These are phyloP conservation scores for Leersia perrieri DNA, from an alignment of 176 grass and related monocot genomes.

Conservation along the genomic window DNA sequence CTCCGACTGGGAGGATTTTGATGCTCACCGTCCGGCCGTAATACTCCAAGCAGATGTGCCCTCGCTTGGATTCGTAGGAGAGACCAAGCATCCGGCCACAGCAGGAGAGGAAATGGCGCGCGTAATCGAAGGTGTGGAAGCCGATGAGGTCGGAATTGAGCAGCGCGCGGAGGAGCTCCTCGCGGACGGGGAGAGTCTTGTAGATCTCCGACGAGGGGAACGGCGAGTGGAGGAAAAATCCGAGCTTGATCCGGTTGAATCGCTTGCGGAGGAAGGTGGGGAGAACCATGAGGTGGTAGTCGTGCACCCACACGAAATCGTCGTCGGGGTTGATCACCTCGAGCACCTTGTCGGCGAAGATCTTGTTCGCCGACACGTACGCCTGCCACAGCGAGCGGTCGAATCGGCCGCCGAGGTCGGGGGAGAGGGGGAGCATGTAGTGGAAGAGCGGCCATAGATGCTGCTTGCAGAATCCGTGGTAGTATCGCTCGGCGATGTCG, in stretches of 20 bases:
- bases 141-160: conserved; percentile 95
- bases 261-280: conserved; percentile 90
- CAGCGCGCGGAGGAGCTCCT: conserved; percentile 77
- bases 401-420: conserved; percentile 85
- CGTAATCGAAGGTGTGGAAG: conserved; percentile 97
- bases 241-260: conserved; percentile 88
- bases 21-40: conserved; percentile 92
- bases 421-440: conserved; percentile 94
- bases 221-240: conserved; percentile 88
- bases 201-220: conserved; percentile 96
- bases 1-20: conserved; percentile 84
- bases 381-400: conserved; percentile 86
- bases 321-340: conserved; percentile 97
- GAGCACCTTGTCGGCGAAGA: conserved; percentile 88
- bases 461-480: conserved; percentile 99
- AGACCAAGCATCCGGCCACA: conserved; percentile 84
- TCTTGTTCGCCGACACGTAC: conserved; percentile 94
- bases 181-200: conserved; percentile 83
- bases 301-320: conserved; percentile 96
- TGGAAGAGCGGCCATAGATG: conserved; percentile 98
- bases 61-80: conserved; percentile 80
- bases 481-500: conserved; percentile 68
- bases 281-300: conserved; percentile 97
- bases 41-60: conserved; percentile 85
- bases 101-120: conserved; percentile 93